Evolutionary conservation across 768 basidiomycete genomes (phyloP).

Genomic region (Termitomyces sp.): DNA sequence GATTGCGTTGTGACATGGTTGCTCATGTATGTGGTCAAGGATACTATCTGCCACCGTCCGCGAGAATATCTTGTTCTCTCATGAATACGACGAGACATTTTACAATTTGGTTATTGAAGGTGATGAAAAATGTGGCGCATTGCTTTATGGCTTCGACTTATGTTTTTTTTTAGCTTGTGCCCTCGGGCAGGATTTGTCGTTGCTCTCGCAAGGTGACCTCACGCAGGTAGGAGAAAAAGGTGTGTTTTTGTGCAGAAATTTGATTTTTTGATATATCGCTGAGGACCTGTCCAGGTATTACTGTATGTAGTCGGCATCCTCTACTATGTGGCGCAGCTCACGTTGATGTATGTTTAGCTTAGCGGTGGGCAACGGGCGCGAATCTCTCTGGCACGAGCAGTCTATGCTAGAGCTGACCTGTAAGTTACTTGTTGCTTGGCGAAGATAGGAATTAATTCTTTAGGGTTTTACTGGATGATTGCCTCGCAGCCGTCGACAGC

Average conservation of each 20-base stretch:
- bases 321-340: not conserved
- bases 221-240: conserved; percentile 88
- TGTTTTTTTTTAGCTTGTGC: conserved; percentile 63
- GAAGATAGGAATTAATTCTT: not conserved
- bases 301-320: conserved; percentile 37
- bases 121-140: conserved; percentile 14
- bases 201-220: conserved; percentile 77
- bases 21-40: conserved; percentile 31
- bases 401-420: conserved; percentile 90
- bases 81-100: conserved; percentile 80
- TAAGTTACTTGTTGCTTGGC: conserved; percentile 26
- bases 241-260: conserved; percentile 17
- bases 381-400: conserved; percentile 79
- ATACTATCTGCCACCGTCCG: conserved; percentile 81
- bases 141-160: not conserved
- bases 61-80: conserved; percentile 90
- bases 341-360: conserved; percentile 31
- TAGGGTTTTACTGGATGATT: conserved; percentile 83
- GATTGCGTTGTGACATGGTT: not conserved
- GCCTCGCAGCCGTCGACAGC: conserved; percentile 80
- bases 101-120: conserved; percentile 82
- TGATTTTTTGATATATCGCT: not conserved
- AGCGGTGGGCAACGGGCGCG: conserved; percentile 85
- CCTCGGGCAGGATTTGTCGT: conserved; percentile 69
- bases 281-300: conserved; percentile 37